phyloP scores from a whole-genome alignment of 352 stramenopile genomes.

The Phytophthora colocasiae region DNA sequence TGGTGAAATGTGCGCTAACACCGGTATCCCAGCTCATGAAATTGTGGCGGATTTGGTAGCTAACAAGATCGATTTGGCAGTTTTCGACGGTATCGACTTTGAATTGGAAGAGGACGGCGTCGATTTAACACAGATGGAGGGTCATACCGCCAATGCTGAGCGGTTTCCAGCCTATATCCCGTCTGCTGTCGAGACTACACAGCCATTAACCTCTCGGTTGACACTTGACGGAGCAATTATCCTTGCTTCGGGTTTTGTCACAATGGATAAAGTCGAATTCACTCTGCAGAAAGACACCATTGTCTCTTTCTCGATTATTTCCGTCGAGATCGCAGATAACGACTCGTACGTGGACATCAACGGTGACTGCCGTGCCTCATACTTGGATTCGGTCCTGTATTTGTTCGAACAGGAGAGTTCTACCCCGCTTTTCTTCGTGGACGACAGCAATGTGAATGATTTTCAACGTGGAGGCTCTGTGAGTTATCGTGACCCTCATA shows the following conservation, averaged over 20 bases:
- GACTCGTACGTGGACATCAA: conserved; percentile 66
- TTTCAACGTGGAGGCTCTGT: conserved; percentile 47
- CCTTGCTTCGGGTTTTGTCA: conserved; percentile 33
- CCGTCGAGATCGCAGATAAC: conserved; percentile 62
- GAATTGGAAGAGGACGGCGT: background rate
- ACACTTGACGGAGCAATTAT: conserved; percentile 39
- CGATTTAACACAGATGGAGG: background rate
- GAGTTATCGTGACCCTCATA: conserved; percentile 56
- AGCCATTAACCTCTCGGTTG: conserved; percentile 20
- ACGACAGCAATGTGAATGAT: conserved; percentile 40
- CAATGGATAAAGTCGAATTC: conserved; percentile 64
- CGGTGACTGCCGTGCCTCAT: conserved; percentile 58
- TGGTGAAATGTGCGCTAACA: conserved; percentile 60
- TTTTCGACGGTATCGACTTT: conserved; percentile 48
- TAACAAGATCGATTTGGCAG: conserved; percentile 30
- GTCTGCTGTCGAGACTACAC: conserved; percentile 4
- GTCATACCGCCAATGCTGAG: conserved; percentile 27
- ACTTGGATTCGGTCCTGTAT: conserved; percentile 63
- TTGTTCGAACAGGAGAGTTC: conserved; percentile 48
- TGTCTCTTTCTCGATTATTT: conserved; percentile 58
- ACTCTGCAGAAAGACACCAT: conserved; percentile 39
- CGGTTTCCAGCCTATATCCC: conserved; percentile 51
- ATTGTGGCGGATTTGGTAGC: conserved; percentile 51
- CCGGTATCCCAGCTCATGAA: conserved; percentile 50
- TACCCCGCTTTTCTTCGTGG: conserved; percentile 35